Evolutionary conservation across 2,329 filamentous ascomycete species (phyloP).

Genomic region (Fusarium protoensiforme): DNA sequence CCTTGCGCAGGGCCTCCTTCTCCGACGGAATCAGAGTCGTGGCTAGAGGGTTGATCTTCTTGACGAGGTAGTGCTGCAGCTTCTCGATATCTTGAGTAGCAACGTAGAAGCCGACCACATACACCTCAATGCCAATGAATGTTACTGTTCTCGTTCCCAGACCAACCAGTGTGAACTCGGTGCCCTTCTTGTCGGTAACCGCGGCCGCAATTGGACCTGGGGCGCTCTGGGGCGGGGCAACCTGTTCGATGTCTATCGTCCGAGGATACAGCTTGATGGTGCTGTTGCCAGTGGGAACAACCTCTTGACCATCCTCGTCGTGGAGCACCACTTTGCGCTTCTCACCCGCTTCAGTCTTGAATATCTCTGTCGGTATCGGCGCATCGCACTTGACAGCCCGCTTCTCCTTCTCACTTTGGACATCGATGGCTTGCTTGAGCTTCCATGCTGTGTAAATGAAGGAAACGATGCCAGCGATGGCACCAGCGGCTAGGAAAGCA

Average conservation of each 20-base stretch:
- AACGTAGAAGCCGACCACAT: conserved; percentile 93
- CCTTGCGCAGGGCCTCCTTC: conserved; percentile 76
- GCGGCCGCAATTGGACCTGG: conserved; percentile 51
- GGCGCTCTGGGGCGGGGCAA: conserved; percentile 43
- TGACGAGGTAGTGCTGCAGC: conserved; percentile 82
- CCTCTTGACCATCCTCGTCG: conserved; percentile 75
- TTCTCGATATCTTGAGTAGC: conserved; percentile 83
- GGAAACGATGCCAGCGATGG: conserved; percentile 60
- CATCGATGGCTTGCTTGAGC: conserved; percentile 55
- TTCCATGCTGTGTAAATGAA: conserved; percentile 64
- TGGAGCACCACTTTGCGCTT: conserved; percentile 70
- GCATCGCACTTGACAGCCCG: conserved; percentile 57
- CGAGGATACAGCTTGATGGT: conserved; percentile 84
- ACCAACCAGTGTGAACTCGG: conserved; percentile 88
- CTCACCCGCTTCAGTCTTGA: conserved; percentile 60
- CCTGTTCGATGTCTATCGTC: conserved; percentile 69
- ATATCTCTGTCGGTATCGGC: conserved; percentile 55
- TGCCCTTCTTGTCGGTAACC: conserved; percentile 55
- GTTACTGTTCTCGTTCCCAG: conserved; percentile 90
- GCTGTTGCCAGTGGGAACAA: conserved; percentile 83
- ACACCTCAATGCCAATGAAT: conserved; percentile 90
- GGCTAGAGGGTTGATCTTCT: conserved; percentile 79
- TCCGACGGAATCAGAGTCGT: conserved; percentile 87
- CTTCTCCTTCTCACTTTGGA: conserved; percentile 48
- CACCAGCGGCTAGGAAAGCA: conserved; percentile 63